Evolutionary conservation across 2,329 filamentous ascomycete genomes (phyloP).

Genomic region (Alternaria gaisen): DNA sequence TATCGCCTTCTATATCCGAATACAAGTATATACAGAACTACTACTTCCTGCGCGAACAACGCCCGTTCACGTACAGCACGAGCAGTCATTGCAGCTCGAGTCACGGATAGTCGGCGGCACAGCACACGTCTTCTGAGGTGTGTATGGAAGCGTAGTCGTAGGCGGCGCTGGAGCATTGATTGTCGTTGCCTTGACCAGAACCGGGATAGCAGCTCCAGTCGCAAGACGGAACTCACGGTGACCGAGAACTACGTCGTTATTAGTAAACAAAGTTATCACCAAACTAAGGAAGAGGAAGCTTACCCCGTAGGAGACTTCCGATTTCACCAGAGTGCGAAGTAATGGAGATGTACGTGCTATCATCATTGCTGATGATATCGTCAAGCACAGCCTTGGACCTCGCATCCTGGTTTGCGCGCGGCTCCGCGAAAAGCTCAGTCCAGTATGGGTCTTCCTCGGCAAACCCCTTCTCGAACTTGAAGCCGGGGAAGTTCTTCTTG

Average conservation of each 20-base stretch:
- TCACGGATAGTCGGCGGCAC: conserved; percentile 39
- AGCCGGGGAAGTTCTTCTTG: conserved; percentile 60
- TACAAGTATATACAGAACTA: neutral
- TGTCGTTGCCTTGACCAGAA: conserved; percentile 68
- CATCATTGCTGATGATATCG: conserved; percentile 62
- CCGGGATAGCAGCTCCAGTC: conserved; percentile 75
- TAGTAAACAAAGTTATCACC: neutral
- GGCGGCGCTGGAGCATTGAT: conserved; percentile 43
- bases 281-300: neutral
- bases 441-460: conserved; percentile 66
- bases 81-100: conserved; percentile 49
- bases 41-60: neutral
- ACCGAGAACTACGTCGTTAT: conserved; percentile 57
- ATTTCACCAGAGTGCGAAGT: conserved; percentile 69
- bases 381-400: conserved; percentile 58
- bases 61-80: conserved; percentile 38
- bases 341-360: conserved; percentile 60
- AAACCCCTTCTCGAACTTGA: conserved; percentile 69
- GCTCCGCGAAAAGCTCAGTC: conserved; percentile 60
- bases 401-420: conserved; percentile 59
- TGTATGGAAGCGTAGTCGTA: conserved; percentile 42
- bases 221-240: conserved; percentile 69
- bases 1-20: rapidly evolving
- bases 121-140: conserved; percentile 39
- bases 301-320: conserved; percentile 59